Percentiles rank a stretch among this genome's conserved stretches.
Conservation (phyloP, 1,139 yeast species). For the Casaregolazyma suthepensis region DNA sequence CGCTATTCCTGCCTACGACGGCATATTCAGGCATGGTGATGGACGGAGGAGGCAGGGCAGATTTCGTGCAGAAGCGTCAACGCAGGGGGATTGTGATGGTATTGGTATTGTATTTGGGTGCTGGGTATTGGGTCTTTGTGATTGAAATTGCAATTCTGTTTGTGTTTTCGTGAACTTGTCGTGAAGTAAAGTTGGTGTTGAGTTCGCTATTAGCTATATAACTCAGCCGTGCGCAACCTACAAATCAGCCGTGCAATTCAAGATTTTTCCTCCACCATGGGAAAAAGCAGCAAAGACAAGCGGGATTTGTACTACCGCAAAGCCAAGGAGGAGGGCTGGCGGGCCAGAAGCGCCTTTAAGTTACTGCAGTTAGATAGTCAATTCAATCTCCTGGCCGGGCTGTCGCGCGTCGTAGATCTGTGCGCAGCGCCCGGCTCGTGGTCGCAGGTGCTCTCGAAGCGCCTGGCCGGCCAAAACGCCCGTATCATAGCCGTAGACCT, state of each 20-base stretch:
- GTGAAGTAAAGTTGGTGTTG: no score
- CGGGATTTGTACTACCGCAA: slow-evolving; percentile 83
- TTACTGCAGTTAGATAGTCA: slow-evolving; percentile 84
- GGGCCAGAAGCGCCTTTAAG: slow-evolving; percentile 95
- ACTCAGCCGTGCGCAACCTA: neutral
- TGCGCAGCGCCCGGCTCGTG: slow-evolving; percentile 99
- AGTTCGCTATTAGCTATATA: no score
- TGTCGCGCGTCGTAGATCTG: slow-evolving; percentile 81
- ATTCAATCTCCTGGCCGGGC: slow-evolving; percentile 69
- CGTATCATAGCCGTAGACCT: slow-evolving; percentile 90
- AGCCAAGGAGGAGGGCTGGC: slow-evolving; percentile 96
- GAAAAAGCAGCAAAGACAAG: slow-evolving; percentile 92
- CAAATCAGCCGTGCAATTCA: no score
- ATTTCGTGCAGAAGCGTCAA: neutral
- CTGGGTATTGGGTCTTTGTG: no score
- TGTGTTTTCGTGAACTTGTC: no score
- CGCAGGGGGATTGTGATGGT: neutral
- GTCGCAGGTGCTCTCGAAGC: slow-evolving; percentile 82
- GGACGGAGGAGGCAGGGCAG: neutral
- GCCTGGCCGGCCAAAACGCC: slow-evolving; percentile 33
- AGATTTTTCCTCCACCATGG: slow-evolving; percentile 49
- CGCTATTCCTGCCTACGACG: slow-evolving; percentile 1
- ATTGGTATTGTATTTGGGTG: no score
- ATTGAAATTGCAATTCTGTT: no score
- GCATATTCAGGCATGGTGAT: slow-evolving; percentile 3